Base-by-base conservation (phyloP, 1,139 yeast species). In the Debaryomyces fabryi region DNA sequence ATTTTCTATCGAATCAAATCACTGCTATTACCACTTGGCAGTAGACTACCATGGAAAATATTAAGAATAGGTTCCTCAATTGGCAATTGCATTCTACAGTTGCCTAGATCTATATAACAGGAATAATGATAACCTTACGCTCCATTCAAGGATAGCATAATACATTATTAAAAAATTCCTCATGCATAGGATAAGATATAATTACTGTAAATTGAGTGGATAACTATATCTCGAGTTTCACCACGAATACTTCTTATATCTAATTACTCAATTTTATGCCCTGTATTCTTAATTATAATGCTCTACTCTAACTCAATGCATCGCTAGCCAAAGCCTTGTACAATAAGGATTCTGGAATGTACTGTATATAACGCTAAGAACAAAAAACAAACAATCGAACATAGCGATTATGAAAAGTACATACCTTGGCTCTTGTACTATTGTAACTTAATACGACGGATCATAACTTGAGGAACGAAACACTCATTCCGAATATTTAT, bases 341-440 rank as follows among this genome's bases (percentile, higher is more conserved):
- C 32, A 24, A 23, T 4, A 9, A n/a, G 10, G 6, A 21, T 21
- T 10, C 3, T 13, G 30, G 7, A 10, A 27, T 27, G 21, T 39
- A 39, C 42, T 39, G 42, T 27, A 39, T 27, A 39, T 39, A 24
- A 18, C n/a, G 16, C 32, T 20, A 39, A 25, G 33, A 39, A 39
- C 42, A 39, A 39, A 37, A 37, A 37, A 25, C 24, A 39, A 39
- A 39, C 42, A 39, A 30, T 35, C 38, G 15, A 2, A n/a, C 16
- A 13, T 35, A 12, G 37, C n/a, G 37, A 34, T 16, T 13, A 16
- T 34, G 37, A 18, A 34, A 32, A 10, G 16, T 15, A 9, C 20
- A 16, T 32, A 32, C 15, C 6, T 16, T 32, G 35, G 4, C 4
- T 6, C 18, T 32, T 32, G 21, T 16, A 15, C 34, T 15, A 10